Percentiles rank a stretch among this genome's conserved stretches.
Evolutionary conservation across 2,329 filamentous ascomycete genomes (phyloP).

Genomic region (Colletotrichum sp.): DNA sequence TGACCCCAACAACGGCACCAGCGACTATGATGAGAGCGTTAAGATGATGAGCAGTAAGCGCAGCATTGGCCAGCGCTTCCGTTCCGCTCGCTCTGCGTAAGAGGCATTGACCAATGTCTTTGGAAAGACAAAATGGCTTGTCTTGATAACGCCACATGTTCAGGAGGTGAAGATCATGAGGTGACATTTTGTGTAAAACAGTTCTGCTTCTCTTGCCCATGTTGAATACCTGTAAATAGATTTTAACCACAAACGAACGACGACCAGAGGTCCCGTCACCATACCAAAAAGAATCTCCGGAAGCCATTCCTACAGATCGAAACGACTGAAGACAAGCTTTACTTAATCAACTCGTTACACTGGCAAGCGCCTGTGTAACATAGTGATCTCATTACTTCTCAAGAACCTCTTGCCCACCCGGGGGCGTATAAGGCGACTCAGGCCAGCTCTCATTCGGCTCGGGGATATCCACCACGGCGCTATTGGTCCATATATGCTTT

Average conservation of each 20-base stretch:
- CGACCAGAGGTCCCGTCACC: neutral
- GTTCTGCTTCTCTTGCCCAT: neutral
- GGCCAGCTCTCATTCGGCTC: slow-evolving; percentile 26
- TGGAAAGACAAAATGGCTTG: neutral
- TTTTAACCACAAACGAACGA: neutral
- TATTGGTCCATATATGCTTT: slow-evolving; percentile 50
- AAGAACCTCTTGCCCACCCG: neutral
- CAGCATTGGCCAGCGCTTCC: slow-evolving; percentile 6
- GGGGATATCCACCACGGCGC: slow-evolving; percentile 49
- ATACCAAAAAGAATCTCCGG: neutral
- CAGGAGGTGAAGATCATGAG: neutral
- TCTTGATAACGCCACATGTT: neutral
- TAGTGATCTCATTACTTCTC: neutral
- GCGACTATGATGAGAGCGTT: slow-evolving; percentile 38
- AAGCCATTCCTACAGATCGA: accelerated
- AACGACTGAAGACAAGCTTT: neutral
- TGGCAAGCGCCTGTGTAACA: neutral
- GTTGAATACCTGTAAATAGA: neutral
- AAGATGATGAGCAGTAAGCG: slow-evolving; percentile 8
- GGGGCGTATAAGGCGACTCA: slow-evolving; percentile 6
- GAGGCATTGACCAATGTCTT: neutral
- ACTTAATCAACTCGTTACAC: neutral
- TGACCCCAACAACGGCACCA: slow-evolving; percentile 44
- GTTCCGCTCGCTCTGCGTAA: neutral
- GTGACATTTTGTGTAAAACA: neutral